phyloP scores from a whole-genome alignment of 2,329 filamentous ascomycete genomes.

The Thielaviopsis musarum region DNA sequence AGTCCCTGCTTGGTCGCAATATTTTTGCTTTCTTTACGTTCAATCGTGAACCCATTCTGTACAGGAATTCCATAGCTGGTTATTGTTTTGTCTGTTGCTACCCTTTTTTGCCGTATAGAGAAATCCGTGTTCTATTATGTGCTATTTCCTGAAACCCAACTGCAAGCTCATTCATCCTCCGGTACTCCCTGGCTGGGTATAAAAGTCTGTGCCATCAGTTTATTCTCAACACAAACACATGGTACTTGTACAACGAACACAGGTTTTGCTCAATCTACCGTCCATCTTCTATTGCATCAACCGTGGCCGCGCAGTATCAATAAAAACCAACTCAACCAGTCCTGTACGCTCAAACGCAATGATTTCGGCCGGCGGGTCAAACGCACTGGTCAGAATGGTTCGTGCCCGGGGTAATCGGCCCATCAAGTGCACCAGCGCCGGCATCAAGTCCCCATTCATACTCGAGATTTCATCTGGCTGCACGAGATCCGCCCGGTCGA shows the following conservation, averaged over 20 bases:
- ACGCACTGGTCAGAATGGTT: slow-evolving; percentile 10
- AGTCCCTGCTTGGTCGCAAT: slow-evolving; percentile 12
- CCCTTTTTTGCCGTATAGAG: too few species aligned
- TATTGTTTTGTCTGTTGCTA: too few species aligned
- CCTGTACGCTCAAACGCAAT: neutral
- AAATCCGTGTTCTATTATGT: too few species aligned
- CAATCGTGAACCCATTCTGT: too few species aligned
- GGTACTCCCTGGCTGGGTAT: too few species aligned
- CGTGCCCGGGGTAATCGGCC: neutral
- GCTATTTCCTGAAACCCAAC: too few species aligned
- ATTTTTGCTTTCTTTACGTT: neutral
- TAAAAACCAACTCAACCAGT: neutral
- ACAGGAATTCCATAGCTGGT: too few species aligned
- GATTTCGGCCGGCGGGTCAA: slow-evolving; percentile 9
- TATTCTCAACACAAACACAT: too few species aligned
- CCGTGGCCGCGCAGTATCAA: neutral
- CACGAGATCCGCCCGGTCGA: slow-evolving; percentile 9
- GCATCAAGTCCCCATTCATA: slow-evolving; percentile 5
- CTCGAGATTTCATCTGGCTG: slow-evolving; percentile 7
- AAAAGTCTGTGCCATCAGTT: too few species aligned
- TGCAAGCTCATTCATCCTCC: too few species aligned
- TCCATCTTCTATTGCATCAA: neutral
- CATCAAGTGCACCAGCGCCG: slow-evolving; percentile 1
- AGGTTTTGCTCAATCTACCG: too few species aligned
- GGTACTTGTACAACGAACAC: too few species aligned